phyloP scores from a whole-genome alignment of 768 basidiomycete genomes.

The Pisolithus sp. region DNA sequence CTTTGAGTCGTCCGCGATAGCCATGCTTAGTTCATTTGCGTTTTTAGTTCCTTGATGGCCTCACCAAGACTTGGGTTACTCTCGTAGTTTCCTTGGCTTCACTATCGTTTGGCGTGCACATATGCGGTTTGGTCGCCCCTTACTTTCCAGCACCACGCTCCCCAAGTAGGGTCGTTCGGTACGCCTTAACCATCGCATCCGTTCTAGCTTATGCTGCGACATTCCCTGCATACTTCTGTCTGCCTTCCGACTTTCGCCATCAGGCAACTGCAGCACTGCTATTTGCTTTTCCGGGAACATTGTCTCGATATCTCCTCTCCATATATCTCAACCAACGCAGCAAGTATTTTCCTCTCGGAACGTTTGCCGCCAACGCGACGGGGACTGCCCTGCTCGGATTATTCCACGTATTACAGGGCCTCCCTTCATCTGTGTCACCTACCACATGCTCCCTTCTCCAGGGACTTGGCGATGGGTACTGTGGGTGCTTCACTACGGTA shows the following conservation, averaged over 20 bases:
- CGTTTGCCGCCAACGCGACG: conserved; percentile 65
- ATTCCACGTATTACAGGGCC: conserved; percentile 65
- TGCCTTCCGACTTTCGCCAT: conserved; percentile 63
- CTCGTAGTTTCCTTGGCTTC: conserved; percentile 71
- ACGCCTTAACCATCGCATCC: conserved; percentile 46
- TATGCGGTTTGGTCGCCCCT: conserved; percentile 41
- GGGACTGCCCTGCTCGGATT: conserved; percentile 81
- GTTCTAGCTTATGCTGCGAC: conserved; percentile 68
- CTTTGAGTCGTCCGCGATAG: neutral
- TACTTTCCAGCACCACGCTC: conserved; percentile 36
- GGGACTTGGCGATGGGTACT: conserved; percentile 87
- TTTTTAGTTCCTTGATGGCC: conserved; percentile 76
- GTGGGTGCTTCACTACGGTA: conserved; percentile 90
- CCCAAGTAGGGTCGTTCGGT: conserved; percentile 41
- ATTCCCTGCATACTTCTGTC: conserved; percentile 71
- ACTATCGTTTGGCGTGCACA: conserved; percentile 63
- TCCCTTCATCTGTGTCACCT: conserved; percentile 32
- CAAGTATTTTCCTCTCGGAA: conserved; percentile 67
- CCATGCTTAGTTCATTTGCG: conserved; percentile 3
- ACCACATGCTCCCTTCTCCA: conserved; percentile 68
- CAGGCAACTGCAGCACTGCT: conserved; percentile 82
- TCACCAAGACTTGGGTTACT: conserved; percentile 76
- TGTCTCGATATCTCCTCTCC: conserved; percentile 78
- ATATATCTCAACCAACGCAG: conserved; percentile 60
- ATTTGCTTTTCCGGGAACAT: conserved; percentile 83